Base-by-base conservation (phyloP, 768 basidiomycete species). In the Lactarius quietus region DNA sequence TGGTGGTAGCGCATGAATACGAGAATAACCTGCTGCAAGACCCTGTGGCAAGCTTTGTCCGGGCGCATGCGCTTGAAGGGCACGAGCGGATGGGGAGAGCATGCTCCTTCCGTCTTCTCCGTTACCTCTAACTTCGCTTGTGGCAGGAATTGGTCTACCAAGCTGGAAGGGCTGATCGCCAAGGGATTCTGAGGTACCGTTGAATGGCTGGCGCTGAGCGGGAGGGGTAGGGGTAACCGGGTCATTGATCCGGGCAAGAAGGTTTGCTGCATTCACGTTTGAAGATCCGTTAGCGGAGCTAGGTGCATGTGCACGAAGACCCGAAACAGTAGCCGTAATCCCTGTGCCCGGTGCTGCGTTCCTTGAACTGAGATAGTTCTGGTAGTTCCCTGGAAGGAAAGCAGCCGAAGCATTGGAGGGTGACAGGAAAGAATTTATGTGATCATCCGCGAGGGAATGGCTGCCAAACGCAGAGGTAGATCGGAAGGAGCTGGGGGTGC, bases 31-130 rank as follows among this genome's bases (percentile, higher is more conserved):
- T 0, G 92, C 92, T 0, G 94, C 95, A 33, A 98, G 83, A 38
- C 95, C 95, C 62, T 95, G 93, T 1, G 95, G 94, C 15, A 96
- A 80, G 75, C 87, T 89, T 76, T 95, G 92, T 1, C 94, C 94
- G 0, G 95, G 94, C 1, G 92, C 93, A 69, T 95, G 94, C 20
- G 87, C 80, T 72, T 93, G 90, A 48, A 95, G 78, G 1, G 92
- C 94, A n/a, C 87, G 83, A 31, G 89, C 80, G 31, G 86, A 83
- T 0, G 94, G 90, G 17, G 87, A 89, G 1, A 86, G 76, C 20
- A 76, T 75, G 59, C 73, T 76, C 15, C 72, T 71, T 14, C 68
- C 68, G 12, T 77, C 75, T n/a, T 73, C 75, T 10, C 63, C 51
- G 3, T 70, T 71, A 17, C 67, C 57, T 66, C 65, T 63, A 59